A percentile compares a stretch with the other conserved stretches of the same genome.
These are phyloP conservation scores for Penicillium capsulatum DNA, from an alignment of 2,329 filamentous ascomycete genomes.

Conservation along the genomic window DNA sequence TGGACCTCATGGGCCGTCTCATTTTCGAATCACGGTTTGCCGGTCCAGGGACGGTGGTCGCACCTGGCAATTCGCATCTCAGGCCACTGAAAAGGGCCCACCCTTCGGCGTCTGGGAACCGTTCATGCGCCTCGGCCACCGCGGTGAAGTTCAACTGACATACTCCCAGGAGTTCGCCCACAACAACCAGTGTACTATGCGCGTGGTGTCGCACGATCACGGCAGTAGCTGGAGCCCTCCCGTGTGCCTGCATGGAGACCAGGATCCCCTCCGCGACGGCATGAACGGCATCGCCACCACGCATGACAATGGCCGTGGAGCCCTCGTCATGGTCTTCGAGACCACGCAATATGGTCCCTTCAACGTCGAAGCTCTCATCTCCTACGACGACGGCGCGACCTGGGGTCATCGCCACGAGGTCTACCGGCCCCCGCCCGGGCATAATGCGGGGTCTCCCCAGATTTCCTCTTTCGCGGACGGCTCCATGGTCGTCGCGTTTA, in stretches of 20 bases:
- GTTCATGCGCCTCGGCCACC: slow-evolving; percentile 43
- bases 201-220: slow-evolving; percentile 43
- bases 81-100: slow-evolving; percentile 42
- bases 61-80: slow-evolving; percentile 44
- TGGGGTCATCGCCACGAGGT: slow-evolving; percentile 44
- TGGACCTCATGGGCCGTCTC: slow-evolving; percentile 33
- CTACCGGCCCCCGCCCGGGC: slow-evolving; percentile 37
- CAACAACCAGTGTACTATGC: slow-evolving; percentile 50
- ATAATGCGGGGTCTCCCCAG: slow-evolving; percentile 47
- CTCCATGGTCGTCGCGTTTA: slow-evolving; percentile 44
- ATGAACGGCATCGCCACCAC: slow-evolving; percentile 45
- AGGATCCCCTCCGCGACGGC: slow-evolving; percentile 34
- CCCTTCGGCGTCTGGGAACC: slow-evolving; percentile 49
- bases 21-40: slow-evolving; percentile 51
- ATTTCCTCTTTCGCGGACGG: slow-evolving; percentile 41
- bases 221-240: slow-evolving; percentile 45
- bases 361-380: slow-evolving; percentile 45
- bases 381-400: slow-evolving; percentile 43
- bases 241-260: slow-evolving; percentile 39
- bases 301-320: slow-evolving; percentile 33
- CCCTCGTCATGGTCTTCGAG: slow-evolving; percentile 47
- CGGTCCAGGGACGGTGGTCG: slow-evolving; percentile 44
- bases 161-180: slow-evolving; percentile 47
- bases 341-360: slow-evolving; percentile 43
- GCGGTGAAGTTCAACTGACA: slow-evolving; percentile 43